A percentile compares a stretch with the other conserved stretches of the same genome.
Evolutionary conservation across 2,329 filamentous ascomycete genomes (phyloP).

Genomic region (Cladorrhinum sp.): DNA sequence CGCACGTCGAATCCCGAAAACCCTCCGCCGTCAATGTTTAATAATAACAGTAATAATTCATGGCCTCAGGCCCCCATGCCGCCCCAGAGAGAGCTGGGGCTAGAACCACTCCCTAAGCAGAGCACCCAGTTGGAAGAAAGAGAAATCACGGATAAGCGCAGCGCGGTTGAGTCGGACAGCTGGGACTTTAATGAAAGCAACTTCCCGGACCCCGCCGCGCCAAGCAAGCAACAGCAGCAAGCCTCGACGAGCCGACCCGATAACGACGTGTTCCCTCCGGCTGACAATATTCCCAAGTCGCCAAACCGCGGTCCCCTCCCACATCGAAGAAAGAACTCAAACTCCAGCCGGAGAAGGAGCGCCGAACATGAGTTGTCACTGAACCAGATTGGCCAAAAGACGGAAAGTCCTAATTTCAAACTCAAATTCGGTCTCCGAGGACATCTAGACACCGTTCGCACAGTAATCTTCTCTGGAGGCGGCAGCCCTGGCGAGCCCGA

Average conservation of each 20-base stretch:
- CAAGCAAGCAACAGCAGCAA: constrained; percentile 41
- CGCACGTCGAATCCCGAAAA: constrained; percentile 48
- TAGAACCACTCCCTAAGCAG: constrained; percentile 38
- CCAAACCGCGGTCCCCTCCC: constrained; percentile 66
- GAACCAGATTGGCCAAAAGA: constrained; percentile 50
- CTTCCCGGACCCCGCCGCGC: constrained; percentile 56
- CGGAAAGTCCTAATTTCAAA: constrained; percentile 79
- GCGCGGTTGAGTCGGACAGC: constrained; percentile 61
- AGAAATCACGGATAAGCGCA: constrained; percentile 47
- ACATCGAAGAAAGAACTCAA: constrained; percentile 79
- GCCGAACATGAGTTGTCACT: constrained; percentile 63
- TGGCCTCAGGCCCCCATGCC: constrained; percentile 32
- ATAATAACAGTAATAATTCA: constrained; percentile 26
- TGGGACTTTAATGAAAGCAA: constrained; percentile 90
- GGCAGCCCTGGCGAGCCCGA: constrained; percentile 94
- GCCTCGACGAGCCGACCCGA: constrained; percentile 66
- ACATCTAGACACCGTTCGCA: constrained; percentile 89
- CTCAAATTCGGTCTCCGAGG: constrained; percentile 88
- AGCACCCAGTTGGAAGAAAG: constrained; percentile 39
- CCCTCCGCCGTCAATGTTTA: constrained; percentile 42
- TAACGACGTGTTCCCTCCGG: constrained; percentile 81
- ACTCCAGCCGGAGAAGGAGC: constrained; percentile 69
- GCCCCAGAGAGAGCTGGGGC: constrained; percentile 23
- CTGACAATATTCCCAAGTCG: constrained; percentile 77
- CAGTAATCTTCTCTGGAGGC: constrained; percentile 94